These are phyloP conservation scores for Effrenium voratum DNA, from an alignment of 73 alveolate genomes.

Conservation along the genomic window DNA sequence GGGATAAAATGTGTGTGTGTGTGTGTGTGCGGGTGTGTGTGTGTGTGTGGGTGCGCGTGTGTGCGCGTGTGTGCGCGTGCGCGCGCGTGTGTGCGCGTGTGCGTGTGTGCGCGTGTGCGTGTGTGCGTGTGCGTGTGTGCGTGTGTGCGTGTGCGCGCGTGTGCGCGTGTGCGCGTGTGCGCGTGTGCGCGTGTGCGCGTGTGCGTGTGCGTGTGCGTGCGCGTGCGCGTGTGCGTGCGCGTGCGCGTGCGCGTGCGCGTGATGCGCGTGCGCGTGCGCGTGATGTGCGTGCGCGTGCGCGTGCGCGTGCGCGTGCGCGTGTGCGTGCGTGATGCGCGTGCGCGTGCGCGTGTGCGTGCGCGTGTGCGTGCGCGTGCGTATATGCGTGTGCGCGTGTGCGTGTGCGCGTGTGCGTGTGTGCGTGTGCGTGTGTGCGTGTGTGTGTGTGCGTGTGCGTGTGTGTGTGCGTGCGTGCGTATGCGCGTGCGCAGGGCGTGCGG, in stretches of 20 bases:
- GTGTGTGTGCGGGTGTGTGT: no score
- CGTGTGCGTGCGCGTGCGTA: not conserved
- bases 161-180: no score
- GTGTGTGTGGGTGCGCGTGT: no score
- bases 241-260: not conserved
- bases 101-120: no score
- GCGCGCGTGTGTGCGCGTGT: no score
- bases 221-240: not conserved
- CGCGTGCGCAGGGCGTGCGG: not conserved
- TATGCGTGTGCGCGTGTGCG: not conserved
- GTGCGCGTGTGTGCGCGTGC: no score
- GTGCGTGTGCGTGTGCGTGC: not conserved
- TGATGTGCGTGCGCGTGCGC: not conserved
- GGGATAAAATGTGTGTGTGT: no score
- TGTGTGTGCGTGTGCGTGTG: not conserved
- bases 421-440: not conserved
- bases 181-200: no score
- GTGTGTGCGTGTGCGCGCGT: not conserved
- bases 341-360: not conserved
- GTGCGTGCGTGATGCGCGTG: not conserved
- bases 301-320: no score
- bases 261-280: no score
- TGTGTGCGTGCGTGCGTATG: not conserved
- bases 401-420: not conserved
- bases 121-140: no score